Percentiles rank a stretch among this genome's conserved stretches.
Conservation (phyloP, 352 stramenopile species). For the Discostella stelligera region DNA sequence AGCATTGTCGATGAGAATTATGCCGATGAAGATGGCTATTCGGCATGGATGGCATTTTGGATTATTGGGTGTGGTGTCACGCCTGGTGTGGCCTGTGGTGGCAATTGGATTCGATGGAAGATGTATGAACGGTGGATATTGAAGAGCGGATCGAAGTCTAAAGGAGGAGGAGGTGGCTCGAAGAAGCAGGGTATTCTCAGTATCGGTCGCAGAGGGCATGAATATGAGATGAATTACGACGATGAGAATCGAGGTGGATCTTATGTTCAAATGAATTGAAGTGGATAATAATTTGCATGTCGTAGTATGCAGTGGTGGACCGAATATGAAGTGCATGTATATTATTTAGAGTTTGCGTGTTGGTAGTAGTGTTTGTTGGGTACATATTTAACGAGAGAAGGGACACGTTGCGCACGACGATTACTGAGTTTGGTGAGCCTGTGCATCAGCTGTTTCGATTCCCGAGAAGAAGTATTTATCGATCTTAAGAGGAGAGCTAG, state of each 20-base stretch:
- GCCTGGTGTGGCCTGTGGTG: conserved; percentile 28
- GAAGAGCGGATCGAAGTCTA: conserved; percentile 19
- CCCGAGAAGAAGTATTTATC: no score
- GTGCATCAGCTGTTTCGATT: no score
- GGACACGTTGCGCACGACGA: background rate
- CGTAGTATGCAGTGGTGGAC: no score
- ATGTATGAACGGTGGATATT: conserved; percentile 53
- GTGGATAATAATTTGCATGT: background rate
- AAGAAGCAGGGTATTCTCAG: no score
- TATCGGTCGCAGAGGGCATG: background rate
- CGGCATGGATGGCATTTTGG: conserved; percentile 35
- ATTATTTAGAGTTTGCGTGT: background rate
- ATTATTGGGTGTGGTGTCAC: conserved; percentile 7
- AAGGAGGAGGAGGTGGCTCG: background rate
- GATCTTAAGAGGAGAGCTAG: background rate
- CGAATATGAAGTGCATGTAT: background rate
- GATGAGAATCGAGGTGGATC: background rate
- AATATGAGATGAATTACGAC: background rate
- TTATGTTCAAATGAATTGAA: conserved; percentile 21
- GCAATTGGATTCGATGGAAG: conserved; percentile 45
- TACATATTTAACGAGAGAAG: background rate
- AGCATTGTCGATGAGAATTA: conserved; percentile 35
- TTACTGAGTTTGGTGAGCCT: no score
- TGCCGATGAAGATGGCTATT: conserved; percentile 27
- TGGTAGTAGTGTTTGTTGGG: background rate